These are phyloP conservation scores for Teunomyces lycoperdinae DNA, from an alignment of 805 yeast genomes.

Conservation along the genomic window DNA sequence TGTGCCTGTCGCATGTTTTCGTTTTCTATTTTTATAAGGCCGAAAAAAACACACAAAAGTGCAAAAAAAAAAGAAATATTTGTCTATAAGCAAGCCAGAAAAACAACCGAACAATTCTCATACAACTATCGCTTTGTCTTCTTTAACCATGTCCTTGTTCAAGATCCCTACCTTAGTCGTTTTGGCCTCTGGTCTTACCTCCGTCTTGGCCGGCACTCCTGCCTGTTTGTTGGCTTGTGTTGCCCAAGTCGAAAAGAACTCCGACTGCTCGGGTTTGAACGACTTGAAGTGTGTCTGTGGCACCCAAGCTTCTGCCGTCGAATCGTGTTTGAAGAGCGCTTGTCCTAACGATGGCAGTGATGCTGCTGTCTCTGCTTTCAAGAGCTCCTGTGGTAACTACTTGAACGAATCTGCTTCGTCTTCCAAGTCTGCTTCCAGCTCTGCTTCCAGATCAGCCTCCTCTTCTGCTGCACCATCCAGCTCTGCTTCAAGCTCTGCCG, in stretches of 20 bases:
- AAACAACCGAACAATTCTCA: constrained; percentile 4
- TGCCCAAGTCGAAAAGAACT: constrained; percentile 59
- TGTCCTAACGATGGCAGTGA: constrained; percentile 67
- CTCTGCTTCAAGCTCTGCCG: constrained; percentile 6
- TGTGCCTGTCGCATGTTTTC: neutral
- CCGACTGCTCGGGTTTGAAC: constrained; percentile 56
- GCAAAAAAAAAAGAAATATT: constrained; percentile 1
- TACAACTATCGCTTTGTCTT: constrained; percentile 7
- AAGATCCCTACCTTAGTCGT: constrained; percentile 27
- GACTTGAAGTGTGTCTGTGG: constrained; percentile 70
- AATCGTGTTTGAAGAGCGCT: constrained; percentile 58
- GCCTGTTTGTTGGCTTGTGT: constrained; percentile 92
- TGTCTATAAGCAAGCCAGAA: neutral
- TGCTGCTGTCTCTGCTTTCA: constrained; percentile 59
- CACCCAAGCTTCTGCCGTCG: constrained; percentile 49
- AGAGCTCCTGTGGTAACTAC: constrained; percentile 48
- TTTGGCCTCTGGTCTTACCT: constrained; percentile 40
- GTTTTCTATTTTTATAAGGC: neutral
- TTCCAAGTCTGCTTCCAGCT: neutral
- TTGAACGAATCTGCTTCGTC: constrained; percentile 22
- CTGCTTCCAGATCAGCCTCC: constrained; percentile 2
- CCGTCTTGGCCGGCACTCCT: constrained; percentile 67
- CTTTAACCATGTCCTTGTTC: constrained; percentile 10
- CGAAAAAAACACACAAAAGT: neutral
- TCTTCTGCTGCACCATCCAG: constrained; percentile 4